phyloP scores from a whole-genome alignment of 768 basidiomycete species.

The Boletus rubropictus region DNA sequence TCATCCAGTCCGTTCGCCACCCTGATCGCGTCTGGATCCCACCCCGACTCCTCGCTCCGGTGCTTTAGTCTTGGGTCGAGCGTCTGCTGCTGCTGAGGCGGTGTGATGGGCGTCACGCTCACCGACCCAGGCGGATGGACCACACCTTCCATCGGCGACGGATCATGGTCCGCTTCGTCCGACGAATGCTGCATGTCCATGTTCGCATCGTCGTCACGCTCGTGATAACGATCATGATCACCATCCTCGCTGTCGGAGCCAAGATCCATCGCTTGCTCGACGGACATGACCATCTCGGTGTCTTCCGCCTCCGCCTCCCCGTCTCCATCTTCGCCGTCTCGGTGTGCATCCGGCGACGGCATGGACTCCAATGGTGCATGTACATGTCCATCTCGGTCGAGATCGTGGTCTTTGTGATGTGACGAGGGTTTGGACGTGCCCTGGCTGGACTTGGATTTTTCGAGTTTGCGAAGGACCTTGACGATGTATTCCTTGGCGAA shows the following conservation, averaged over 20 bases:
- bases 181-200: conserved; percentile 26
- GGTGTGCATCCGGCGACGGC: conserved; percentile 8
- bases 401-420: conserved; percentile 8
- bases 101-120: conserved; percentile 30
- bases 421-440: conserved; percentile 15
- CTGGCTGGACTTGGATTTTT: conserved; percentile 34
- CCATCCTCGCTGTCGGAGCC: conserved; percentile 33
- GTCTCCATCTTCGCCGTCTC: conserved; percentile 9
- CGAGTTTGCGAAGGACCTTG: conserved; percentile 68
- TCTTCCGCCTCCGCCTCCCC: conserved; percentile 21
- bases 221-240: conserved; percentile 13
- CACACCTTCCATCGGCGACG: conserved; percentile 32
- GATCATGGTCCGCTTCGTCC: conserved; percentile 25
- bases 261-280: conserved; percentile 43
- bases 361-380: conserved; percentile 12
- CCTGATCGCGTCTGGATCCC: conserved; percentile 20
- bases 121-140: conserved; percentile 23
- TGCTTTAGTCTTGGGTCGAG: conserved; percentile 29
- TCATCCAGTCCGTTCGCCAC: conserved; percentile 15
- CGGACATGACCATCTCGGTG: conserved; percentile 33
- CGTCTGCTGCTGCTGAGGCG: conserved; percentile 20
- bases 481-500: conserved; percentile 88
- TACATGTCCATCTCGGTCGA: not conserved
- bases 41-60: conserved; percentile 26
- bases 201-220: conserved; percentile 11